These are phyloP conservation scores for Erigeron canadensis DNA, from an alignment of 129 eudicot genomes.

Conservation along the genomic window DNA sequence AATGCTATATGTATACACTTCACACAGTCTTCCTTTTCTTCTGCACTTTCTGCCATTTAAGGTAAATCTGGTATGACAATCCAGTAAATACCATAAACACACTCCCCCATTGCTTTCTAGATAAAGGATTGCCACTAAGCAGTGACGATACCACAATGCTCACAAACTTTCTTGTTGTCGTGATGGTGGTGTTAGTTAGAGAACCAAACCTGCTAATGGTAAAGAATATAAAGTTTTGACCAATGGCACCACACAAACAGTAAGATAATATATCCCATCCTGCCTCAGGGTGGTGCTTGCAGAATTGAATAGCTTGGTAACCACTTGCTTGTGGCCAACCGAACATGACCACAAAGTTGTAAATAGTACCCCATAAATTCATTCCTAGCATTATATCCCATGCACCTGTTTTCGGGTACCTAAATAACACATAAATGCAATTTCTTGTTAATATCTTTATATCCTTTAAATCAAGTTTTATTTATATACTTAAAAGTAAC, in stretches of 20 bases:
- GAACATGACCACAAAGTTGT: conserved; percentile 80
- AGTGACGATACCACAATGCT: conserved; percentile 95
- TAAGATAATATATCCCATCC: conserved; percentile 89
- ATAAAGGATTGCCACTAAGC: conserved; percentile 87
- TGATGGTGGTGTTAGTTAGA: conserved; percentile 88
- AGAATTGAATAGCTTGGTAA: conserved; percentile 76
- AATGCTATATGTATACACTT: background rate
- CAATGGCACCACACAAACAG: conserved; percentile 92
- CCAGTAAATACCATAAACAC: conserved; percentile 94
- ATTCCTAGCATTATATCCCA: conserved; percentile 99
- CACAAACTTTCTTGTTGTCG: conserved; percentile 95
- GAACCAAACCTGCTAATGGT: conserved; percentile 97
- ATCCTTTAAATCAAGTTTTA: background rate
- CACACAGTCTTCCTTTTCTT: conserved; percentile 69
- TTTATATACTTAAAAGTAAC: no score
- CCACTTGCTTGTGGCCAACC: conserved; percentile 98
- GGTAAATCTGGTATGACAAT: conserved; percentile 89
- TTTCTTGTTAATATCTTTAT: background rate
- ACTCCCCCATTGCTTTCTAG: conserved; percentile 83
- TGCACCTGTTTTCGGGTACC: conserved; percentile 93
- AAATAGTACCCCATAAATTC: conserved; percentile 96
- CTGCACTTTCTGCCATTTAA: conserved; percentile 76
- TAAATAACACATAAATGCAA: conserved; percentile 25
- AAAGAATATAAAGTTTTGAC: conserved; percentile 88
- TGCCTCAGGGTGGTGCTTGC: conserved; percentile 92